Evolutionary conservation across 73 alveolate genomes (phyloP).

Genomic region (Effrenium voratum): DNA sequence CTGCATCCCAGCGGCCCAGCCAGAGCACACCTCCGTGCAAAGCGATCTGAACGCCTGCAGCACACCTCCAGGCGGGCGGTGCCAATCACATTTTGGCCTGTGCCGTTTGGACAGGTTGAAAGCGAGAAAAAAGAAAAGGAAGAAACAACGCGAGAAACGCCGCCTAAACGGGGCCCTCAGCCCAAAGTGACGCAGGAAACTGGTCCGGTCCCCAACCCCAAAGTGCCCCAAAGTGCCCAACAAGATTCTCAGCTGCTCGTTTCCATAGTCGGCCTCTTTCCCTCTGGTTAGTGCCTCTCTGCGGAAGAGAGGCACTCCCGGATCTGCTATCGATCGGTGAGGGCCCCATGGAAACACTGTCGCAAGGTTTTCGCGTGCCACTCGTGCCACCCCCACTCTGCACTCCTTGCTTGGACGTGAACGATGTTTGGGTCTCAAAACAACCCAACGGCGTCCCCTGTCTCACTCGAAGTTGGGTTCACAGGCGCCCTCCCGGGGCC

Average conservation of each 20-base stretch:
- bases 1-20: neutral
- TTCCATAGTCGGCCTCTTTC: neutral
- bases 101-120: neutral
- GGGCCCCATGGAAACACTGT: no score
- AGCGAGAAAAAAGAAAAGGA: neutral
- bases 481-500: neutral
- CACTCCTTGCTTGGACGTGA: no score
- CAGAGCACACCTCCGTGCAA: slow-evolving; percentile 32
- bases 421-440: no score
- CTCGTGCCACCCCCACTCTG: no score
- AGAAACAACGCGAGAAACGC: neutral
- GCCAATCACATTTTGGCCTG: neutral
- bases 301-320: neutral
- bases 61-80: neutral
- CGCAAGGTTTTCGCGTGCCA: no score
- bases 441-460: no score
- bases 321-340: neutral
- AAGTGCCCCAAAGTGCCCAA: neutral
- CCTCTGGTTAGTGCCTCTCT: neutral
- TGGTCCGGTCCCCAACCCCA: neutral
- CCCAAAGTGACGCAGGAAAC: neutral
- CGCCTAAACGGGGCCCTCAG: neutral
- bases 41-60: neutral
- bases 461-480: no score
- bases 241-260: neutral